Conservation (phyloP, 2,329 filamentous ascomycete genomes). For the Penicillium sp. region DNA sequence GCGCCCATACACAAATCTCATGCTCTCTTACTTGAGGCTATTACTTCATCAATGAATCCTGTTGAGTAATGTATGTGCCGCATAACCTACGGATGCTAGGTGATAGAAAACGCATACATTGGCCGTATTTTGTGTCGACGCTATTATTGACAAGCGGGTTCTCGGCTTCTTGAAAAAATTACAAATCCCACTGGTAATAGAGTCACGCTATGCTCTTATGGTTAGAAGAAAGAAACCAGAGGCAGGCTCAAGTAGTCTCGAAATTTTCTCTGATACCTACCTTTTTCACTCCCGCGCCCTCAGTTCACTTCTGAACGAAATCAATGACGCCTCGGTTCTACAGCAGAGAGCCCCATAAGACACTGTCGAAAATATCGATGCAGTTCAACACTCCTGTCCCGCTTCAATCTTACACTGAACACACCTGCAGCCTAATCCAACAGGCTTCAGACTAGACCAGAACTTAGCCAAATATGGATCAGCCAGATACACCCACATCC, state of each 20-base stretch:
- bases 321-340: background rate
- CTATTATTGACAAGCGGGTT: background rate
- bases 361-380: background rate
- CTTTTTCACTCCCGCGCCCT: too few relatives aligned
- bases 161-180: too few relatives aligned
- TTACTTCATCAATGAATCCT: background rate
- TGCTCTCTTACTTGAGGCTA: constrained; percentile 1
- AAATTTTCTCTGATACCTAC: too few relatives aligned
- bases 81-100: background rate
- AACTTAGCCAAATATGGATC: background rate
- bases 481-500: background rate
- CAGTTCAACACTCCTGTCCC: background rate
- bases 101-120: background rate
- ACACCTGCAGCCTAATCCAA: background rate
- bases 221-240: too few relatives aligned
- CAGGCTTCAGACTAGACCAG: background rate
- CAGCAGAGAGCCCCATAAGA: background rate
- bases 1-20: constrained; percentile 15
- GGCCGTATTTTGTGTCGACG: background rate
- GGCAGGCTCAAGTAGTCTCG: too few relatives aligned
- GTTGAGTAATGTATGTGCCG: background rate
- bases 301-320: too few relatives aligned
- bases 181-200: too few relatives aligned
- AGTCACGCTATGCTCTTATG: too few relatives aligned
- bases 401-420: background rate